These are phyloP conservation scores for Suhomyces panamericanus DNA, from an alignment of 1,139 yeast genomes.

Conservation along the genomic window DNA sequence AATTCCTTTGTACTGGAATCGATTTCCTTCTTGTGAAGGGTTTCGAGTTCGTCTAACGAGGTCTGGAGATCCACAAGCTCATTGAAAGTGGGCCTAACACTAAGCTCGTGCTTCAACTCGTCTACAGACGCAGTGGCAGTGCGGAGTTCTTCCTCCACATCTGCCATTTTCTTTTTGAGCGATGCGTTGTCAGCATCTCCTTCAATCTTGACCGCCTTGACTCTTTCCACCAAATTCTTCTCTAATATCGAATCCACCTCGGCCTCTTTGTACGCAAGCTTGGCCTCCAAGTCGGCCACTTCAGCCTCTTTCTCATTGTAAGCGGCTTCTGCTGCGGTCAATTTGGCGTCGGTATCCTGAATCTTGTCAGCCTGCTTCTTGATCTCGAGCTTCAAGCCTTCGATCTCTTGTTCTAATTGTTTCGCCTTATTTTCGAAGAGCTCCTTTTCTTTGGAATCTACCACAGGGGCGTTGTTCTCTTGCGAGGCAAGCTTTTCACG, in stretches of 20 bases:
- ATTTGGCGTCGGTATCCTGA: slow-evolving; percentile 13
- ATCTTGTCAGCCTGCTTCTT: slow-evolving; percentile 11
- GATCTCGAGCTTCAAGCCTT: slow-evolving; percentile 21
- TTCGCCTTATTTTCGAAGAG: slow-evolving; percentile 37
- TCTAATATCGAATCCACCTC: slow-evolving; percentile 17
- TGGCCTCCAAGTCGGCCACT: slow-evolving; percentile 9
- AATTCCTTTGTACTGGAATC: slow-evolving; percentile 32
- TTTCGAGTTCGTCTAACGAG: slow-evolving; percentile 25
- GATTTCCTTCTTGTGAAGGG: slow-evolving; percentile 33
- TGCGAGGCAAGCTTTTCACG: slow-evolving; percentile 16
- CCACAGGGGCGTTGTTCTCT: slow-evolving; percentile 5
- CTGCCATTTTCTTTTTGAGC: slow-evolving; percentile 1
- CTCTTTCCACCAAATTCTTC: slow-evolving; percentile 16
- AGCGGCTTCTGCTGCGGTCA: not conserved
- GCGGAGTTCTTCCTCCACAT: slow-evolving; percentile 11
- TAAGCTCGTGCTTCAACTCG: slow-evolving; percentile 28
- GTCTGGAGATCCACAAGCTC: slow-evolving; percentile 28
- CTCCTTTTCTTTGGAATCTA: slow-evolving; percentile 10
- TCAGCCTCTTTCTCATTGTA: slow-evolving; percentile 3
- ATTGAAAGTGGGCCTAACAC: slow-evolving; percentile 25
- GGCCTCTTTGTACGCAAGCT: slow-evolving; percentile 15
- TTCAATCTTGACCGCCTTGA: slow-evolving; percentile 12
- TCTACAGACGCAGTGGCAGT: slow-evolving; percentile 19
- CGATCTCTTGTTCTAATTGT: slow-evolving; percentile 55
- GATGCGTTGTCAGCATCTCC: slow-evolving; percentile 6